These are phyloP conservation scores for Neofusicoccum cordaticola DNA, from an alignment of 2,329 filamentous ascomycete genomes.

Conservation along the genomic window DNA sequence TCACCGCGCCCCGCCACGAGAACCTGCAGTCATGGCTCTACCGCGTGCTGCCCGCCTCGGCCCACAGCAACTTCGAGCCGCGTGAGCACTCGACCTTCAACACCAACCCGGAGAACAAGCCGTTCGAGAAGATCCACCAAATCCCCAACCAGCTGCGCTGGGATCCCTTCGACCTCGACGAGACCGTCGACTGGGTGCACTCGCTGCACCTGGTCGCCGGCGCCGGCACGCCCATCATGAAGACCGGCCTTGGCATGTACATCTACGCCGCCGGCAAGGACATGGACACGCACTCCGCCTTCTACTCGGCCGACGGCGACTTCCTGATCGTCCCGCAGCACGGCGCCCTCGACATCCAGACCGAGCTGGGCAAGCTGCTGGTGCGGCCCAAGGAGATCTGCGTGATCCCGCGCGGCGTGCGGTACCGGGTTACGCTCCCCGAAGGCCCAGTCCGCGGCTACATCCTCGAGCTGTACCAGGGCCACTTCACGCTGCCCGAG, in stretches of 20 bases:
- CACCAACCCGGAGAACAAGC: slow-evolving; percentile 49
- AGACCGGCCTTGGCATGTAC: slow-evolving; percentile 75
- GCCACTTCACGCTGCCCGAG: slow-evolving; percentile 64
- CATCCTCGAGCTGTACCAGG: slow-evolving; percentile 65
- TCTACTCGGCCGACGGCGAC: slow-evolving; percentile 77
- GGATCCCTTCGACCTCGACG: slow-evolving; percentile 73
- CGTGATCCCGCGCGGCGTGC: slow-evolving; percentile 64
- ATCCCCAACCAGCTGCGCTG: slow-evolving; percentile 80
- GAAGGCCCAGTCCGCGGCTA: slow-evolving; percentile 63
- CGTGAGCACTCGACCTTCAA: slow-evolving; percentile 50
- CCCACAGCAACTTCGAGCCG: slow-evolving; percentile 53
- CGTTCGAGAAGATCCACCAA: slow-evolving; percentile 62
- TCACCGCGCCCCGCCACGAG: slow-evolving; percentile 55
- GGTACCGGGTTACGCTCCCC: slow-evolving; percentile 60
- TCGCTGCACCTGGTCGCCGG: slow-evolving; percentile 71
- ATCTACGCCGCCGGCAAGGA: slow-evolving; percentile 75
- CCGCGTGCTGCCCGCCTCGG: slow-evolving; percentile 57
- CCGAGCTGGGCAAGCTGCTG: slow-evolving; percentile 62
- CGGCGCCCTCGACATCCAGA: slow-evolving; percentile 65
- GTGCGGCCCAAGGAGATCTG: slow-evolving; percentile 67
- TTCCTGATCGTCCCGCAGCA: slow-evolving; percentile 65
- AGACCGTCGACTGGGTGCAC: slow-evolving; percentile 66
- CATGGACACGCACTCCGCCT: slow-evolving; percentile 72
- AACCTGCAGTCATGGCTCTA: slow-evolving; percentile 62
- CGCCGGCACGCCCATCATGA: slow-evolving; percentile 74